Conservation (phyloP, 2,329 filamentous ascomycete species). For the Paracoccidioides lutzii region DNA sequence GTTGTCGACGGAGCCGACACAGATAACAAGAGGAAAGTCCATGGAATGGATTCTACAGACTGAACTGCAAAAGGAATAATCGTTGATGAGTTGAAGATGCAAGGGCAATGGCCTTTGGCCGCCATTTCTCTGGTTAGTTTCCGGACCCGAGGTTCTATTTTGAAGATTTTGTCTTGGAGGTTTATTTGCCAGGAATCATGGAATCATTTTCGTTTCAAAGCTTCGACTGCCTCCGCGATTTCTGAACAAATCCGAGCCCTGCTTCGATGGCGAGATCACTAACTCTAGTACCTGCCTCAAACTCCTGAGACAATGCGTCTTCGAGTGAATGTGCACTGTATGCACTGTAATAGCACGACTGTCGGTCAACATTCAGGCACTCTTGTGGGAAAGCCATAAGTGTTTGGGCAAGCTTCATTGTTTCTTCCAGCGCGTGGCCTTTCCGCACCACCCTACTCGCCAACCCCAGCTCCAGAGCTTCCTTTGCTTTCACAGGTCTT, state of each 20-base stretch:
- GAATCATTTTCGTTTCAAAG: neutral
- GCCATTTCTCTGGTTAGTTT: no score
- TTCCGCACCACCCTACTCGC: conserved; percentile 41
- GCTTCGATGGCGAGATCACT: conserved; percentile 19
- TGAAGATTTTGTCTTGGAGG: no score
- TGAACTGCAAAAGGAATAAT: neutral
- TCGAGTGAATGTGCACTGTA: conserved; percentile 38
- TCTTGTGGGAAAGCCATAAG: conserved; percentile 39
- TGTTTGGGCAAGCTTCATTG: conserved; percentile 35
- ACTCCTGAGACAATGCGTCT: conserved; percentile 40
- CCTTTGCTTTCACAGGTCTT: conserved; percentile 34
- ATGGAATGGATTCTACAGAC: neutral
- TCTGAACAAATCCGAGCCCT: conserved; percentile 6
- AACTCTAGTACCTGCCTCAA: conserved; percentile 31
- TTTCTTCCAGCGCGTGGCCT: conserved; percentile 39
- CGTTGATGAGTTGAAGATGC: neutral
- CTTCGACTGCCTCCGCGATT: conserved; percentile 2
- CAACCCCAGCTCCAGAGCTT: conserved; percentile 41
- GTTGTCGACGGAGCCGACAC: neutral
- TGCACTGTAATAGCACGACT: conserved; percentile 37
- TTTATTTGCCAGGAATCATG: neutral
- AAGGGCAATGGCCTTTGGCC: neutral
- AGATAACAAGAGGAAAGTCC: neutral
- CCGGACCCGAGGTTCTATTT: no score
- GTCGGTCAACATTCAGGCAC: conserved; percentile 41